phyloP scores from a whole-genome alignment of 1,284 basidiomycete genomes.

The Hemileia vastatrix region DNA sequence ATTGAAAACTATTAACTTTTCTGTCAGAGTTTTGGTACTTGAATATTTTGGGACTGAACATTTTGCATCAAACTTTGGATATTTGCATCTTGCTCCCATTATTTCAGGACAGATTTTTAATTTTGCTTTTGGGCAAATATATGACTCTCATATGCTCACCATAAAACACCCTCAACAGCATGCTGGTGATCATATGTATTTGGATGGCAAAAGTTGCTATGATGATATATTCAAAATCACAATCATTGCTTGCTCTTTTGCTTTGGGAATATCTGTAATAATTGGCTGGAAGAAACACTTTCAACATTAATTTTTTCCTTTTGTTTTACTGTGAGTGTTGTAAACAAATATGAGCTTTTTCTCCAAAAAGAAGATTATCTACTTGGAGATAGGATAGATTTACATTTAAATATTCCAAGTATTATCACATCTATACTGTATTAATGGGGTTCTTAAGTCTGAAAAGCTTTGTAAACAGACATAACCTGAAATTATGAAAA shows the following conservation, averaged over 20 bases:
- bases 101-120: slow-evolving; percentile 14
- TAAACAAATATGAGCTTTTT: too few relatives aligned
- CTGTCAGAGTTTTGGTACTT: slow-evolving; percentile 7
- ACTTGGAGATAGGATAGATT: too few relatives aligned
- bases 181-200: neutral
- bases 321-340: too few relatives aligned
- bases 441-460: too few relatives aligned
- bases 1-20: too few relatives aligned
- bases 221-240: neutral
- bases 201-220: neutral
- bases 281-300: neutral
- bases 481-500: too few relatives aligned
- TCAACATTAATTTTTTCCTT: too few relatives aligned
- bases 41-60: slow-evolving; percentile 10
- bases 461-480: too few relatives aligned
- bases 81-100: slow-evolving; percentile 10
- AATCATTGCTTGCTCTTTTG: neutral
- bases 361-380: too few relatives aligned
- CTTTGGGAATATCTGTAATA: neutral
- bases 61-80: slow-evolving; percentile 17
- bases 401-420: too few relatives aligned
- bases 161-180: neutral
- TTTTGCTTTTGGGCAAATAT: slow-evolving; percentile 19
- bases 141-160: slow-evolving; percentile 11
- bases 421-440: too few relatives aligned